Conservation (phyloP, 1,284 basidiomycete species). For the Moesziomyces globuligerus region DNA sequence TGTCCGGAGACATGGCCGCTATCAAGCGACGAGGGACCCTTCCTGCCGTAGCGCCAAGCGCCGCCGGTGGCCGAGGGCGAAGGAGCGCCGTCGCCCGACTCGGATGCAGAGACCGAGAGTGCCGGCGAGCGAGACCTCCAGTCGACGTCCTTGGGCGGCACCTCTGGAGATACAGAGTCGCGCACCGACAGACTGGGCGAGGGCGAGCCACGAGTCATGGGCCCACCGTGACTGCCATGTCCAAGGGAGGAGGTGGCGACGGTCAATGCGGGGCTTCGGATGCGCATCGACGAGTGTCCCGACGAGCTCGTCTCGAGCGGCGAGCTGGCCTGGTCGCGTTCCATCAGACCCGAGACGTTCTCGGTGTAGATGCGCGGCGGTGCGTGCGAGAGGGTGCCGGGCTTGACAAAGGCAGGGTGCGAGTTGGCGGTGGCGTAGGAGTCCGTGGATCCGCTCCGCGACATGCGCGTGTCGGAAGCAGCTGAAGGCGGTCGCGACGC, state of each 20-base stretch:
- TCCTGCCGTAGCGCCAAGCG: constrained; percentile 3
- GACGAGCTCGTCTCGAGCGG: constrained; percentile 45
- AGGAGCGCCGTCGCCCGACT: constrained; percentile 10
- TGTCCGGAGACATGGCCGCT: constrained; percentile 14
- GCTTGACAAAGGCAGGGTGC: constrained; percentile 3
- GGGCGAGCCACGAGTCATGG: constrained; percentile 10
- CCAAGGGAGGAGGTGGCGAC: constrained; percentile 29
- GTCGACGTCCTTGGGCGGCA: constrained; percentile 26
- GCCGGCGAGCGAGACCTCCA: constrained; percentile 30
- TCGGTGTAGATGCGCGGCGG: constrained; percentile 21
- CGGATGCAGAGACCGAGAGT: constrained; percentile 25
- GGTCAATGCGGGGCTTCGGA: constrained; percentile 28
- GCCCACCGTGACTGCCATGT: constrained; percentile 1
- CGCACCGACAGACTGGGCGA: constrained; percentile 16
- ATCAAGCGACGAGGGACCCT: constrained; percentile 19
- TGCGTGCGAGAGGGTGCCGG: constrained; percentile 17
- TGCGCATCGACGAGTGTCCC: constrained; percentile 37
- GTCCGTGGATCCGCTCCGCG: constrained; percentile 21
- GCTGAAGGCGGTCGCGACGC: constrained; percentile 16
- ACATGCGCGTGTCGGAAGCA: constrained; percentile 15
- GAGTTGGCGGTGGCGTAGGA: constrained; percentile 27
- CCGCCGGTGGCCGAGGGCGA: not conserved
- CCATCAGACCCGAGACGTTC: constrained; percentile 9
- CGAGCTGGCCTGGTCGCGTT: constrained; percentile 25
- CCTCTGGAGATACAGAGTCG: constrained; percentile 20